phyloP scores from a whole-genome alignment of 176 grass and related monocot species.

The Otatea glauca region DNA sequence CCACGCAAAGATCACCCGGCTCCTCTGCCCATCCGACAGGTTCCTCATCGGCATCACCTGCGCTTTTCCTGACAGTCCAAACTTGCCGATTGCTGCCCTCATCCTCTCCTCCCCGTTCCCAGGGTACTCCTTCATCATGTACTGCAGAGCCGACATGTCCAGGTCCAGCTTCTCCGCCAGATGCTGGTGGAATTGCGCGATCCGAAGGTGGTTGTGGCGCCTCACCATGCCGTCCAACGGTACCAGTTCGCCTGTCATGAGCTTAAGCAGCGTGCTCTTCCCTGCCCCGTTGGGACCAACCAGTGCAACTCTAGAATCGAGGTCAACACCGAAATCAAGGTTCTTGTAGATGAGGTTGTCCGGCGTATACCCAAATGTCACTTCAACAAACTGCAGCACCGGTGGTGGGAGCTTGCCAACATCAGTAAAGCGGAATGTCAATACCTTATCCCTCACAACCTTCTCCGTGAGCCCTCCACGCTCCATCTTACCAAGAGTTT shows the following conservation, averaged over 20 bases:
- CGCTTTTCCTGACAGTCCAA: slow-evolving; percentile 78
- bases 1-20: slow-evolving; percentile 86
- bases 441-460: slow-evolving; percentile 67
- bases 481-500: slow-evolving; percentile 98
- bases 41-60: slow-evolving; percentile 98
- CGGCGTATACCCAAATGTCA: slow-evolving; percentile 82
- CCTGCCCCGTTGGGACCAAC: slow-evolving; percentile 91
- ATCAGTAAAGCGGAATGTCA: slow-evolving; percentile 75
- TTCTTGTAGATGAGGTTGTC: slow-evolving; percentile 83
- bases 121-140: slow-evolving; percentile 93
- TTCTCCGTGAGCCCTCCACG: slow-evolving; percentile 88
- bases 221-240: slow-evolving; percentile 89
- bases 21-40: slow-evolving; percentile 85
- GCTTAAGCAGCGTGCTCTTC: slow-evolving; percentile 90
- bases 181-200: slow-evolving; percentile 90
- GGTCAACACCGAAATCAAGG: slow-evolving; percentile 91
- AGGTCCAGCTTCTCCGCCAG: slow-evolving; percentile 84
- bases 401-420: slow-evolving; percentile 90
- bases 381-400: slow-evolving; percentile 88
- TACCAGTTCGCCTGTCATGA: slow-evolving; percentile 82
- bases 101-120: slow-evolving; percentile 89
- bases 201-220: slow-evolving; percentile 89
- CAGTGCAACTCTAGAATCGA: slow-evolving; percentile 81
- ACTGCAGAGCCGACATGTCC: slow-evolving; percentile 71
- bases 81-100: slow-evolving; percentile 75